A percentile compares a stretch with the other conserved stretches of the same genome.
Evolutionary conservation across 2,329 filamentous ascomycete genomes (phyloP).

Genomic region (Cytospora chrysosperma): DNA sequence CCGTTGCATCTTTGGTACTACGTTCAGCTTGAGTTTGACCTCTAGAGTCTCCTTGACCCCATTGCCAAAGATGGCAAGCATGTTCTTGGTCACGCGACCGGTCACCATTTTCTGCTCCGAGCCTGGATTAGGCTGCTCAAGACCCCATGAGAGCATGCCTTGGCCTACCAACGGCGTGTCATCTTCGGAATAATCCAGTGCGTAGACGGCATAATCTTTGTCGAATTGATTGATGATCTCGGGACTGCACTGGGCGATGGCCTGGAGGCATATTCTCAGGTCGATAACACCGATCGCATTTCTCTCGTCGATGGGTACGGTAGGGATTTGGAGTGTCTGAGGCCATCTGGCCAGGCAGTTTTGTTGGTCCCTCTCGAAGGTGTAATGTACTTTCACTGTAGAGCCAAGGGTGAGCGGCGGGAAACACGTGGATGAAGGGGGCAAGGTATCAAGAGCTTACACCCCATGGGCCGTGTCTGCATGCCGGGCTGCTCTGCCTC

Average conservation of each 20-base stretch:
- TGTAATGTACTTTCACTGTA: slow-evolving; percentile 93
- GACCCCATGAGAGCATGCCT: slow-evolving; percentile 85
- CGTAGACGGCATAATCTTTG: slow-evolving; percentile 93
- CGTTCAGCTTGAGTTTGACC: slow-evolving; percentile 84
- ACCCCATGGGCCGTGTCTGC: slow-evolving; percentile 63
- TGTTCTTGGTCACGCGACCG: slow-evolving; percentile 83
- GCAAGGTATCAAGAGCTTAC: slow-evolving; percentile 46
- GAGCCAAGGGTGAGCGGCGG: slow-evolving; percentile 18
- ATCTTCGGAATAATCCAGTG: slow-evolving; percentile 93
- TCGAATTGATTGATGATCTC: slow-evolving; percentile 73
- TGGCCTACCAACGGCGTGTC: slow-evolving; percentile 92
- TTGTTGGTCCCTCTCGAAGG: slow-evolving; percentile 85
- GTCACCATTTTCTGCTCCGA: slow-evolving; percentile 73
- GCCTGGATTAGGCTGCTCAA: slow-evolving; percentile 55
- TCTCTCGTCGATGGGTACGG: slow-evolving; percentile 75
- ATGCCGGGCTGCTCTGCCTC: slow-evolving; percentile 48
- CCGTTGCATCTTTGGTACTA: slow-evolving; percentile 60
- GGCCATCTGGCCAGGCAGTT: slow-evolving; percentile 88
- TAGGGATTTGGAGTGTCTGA: slow-evolving; percentile 75
- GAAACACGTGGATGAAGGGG: slow-evolving; percentile 9
- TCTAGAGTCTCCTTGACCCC: slow-evolving; percentile 86
- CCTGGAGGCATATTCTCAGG: slow-evolving; percentile 80
- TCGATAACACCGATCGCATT: slow-evolving; percentile 85
- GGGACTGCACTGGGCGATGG: slow-evolving; percentile 75
- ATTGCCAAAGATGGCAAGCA: slow-evolving; percentile 79